Percentiles rank a stretch among this genome's conserved stretches.
Conservation (phyloP, 2,329 filamentous ascomycete genomes). For the Delphinella strobiligena region DNA sequence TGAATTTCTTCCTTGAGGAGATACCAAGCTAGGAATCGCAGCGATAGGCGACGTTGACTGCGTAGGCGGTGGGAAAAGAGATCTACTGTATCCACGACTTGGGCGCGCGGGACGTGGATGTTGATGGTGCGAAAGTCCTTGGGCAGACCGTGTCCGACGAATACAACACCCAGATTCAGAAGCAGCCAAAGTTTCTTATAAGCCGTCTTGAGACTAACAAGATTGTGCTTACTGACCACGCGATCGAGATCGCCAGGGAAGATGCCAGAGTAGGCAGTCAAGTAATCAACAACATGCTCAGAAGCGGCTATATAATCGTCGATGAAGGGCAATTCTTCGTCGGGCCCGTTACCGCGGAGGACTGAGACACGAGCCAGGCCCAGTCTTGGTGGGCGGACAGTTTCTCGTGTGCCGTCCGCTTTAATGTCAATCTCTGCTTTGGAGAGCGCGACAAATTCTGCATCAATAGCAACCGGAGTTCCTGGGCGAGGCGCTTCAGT, state of each 20-base stretch:
- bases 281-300: conserved; percentile 86
- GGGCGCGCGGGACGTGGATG: conserved; percentile 80
- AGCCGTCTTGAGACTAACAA: conserved; percentile 77
- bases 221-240: conserved; percentile 63
- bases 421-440: conserved; percentile 94
- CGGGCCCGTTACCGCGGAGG: conserved; percentile 63
- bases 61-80: conserved; percentile 75
- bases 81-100: conserved; percentile 90
- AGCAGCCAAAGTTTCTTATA: conserved; percentile 99
- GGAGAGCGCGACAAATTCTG: conserved; percentile 88
- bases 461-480: conserved; percentile 72
- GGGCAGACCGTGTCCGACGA: conserved; percentile 84
- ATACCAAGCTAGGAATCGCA: conserved; percentile 85
- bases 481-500: conserved; percentile 57
- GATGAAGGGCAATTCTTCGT: conserved; percentile 79
- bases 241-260: conserved; percentile 74
- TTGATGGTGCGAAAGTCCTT: conserved; percentile 98
- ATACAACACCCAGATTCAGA: conserved; percentile 84
- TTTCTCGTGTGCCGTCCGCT: conserved; percentile 82
- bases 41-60: conserved; percentile 65
- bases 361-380: conserved; percentile 90
- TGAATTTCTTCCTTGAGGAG: conserved; percentile 92
- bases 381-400: conserved; percentile 79
- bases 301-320: conserved; percentile 93
- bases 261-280: conserved; percentile 90